Evolutionary conservation across 2,329 filamentous ascomycete species (phyloP), one percentile per base, ranked within the genome.

Genomic region (Sporothrix pallida): DNA sequence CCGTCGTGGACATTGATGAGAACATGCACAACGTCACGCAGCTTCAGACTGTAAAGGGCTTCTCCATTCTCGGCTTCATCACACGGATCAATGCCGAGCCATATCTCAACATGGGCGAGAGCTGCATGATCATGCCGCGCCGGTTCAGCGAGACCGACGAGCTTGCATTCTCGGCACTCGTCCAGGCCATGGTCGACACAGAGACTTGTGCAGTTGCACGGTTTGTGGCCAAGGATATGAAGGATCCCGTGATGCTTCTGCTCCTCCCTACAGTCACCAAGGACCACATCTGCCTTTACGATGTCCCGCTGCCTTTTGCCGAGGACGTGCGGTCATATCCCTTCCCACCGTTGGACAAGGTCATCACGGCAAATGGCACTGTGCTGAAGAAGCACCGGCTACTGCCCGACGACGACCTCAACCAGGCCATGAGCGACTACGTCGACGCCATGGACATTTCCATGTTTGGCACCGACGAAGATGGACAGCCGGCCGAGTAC

Each of bases 371-470:
- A n/a, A 94, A 91, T 12, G 95, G 95, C 0, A 92, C 93, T 76
- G 87, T 88, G 9, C 84, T 98, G 68, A 93, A 89, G 12, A 90
- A 95, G 78, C 95, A 99, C 77, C 91, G 93, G 50, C 91, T 97
- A 74, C 85, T 99, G 1, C 96, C 96, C 0, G 91, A 85, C 10
- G 87, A 92, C 1, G 89, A 93, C 46, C 86, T 99, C 31, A 87
- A 89, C 72, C 84, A 91, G 68, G 92, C 94, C 0, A 98, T 99
- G 95, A 92, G 91, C 80, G 90, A 93, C 76, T 98, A 95, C 77
- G 94, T 99, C 8, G 94, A 98, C 80, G 90, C 89, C 8, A 97
- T 99, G 95, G 95, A 98, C 78, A 84, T 99, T 1, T 92, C 91
- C 0, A 86, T 81, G 0, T 90, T 91, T 78, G 91, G 87, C 10